Base-by-base conservation (phyloP, 495 filamentous ascomycete genomes). In the Penicillium macrosclerotiorum region DNA sequence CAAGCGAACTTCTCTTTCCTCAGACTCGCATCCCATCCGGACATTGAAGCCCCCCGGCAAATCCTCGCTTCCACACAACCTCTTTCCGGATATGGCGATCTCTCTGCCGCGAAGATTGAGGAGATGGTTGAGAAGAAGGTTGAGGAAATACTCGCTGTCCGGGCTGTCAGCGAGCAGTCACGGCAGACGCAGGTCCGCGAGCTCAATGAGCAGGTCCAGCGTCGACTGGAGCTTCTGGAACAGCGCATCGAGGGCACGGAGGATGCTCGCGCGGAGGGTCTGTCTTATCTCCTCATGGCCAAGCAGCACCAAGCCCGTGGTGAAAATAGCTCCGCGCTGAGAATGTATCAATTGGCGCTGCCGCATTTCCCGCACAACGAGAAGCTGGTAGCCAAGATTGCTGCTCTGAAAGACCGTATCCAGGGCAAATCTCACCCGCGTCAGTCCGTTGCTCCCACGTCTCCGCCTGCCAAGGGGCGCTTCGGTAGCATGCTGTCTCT, bases 61-160 rank as follows among this genome's bases (percentile, higher is more conserved):
- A 60, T 51, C 13, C 61, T 56, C 31, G 60, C 64, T 42, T 57
- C 42, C 14, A 47, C 47, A 7, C 63, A 68, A 30, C 51, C 68
- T 11, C 51, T 39, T 37, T 52, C 52, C 14, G 43, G 43, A 12
- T 44, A 64, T 13, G 65, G 62, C n/a, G 62, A 73, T 18, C 57
- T 95, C 3, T 88, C 86, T 3, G 84, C 86, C 19, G 82, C 79
- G n/a, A 82, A 78, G 43, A 91, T 95, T 29, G 91, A 96, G 55
- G 89, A 90, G 33, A 82, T 96, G 64, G 88, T 98, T 5, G 86
- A 93, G 60, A 85, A 82, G 57, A 95, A 95, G 51, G 88, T 98
- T 0, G 84, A 85, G 33, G 91, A 95, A 60, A 88, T 93, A 24
- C 70, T 97, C 1, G 89, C 90, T 2, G 78, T 84, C 7, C 80